These are phyloP conservation scores for Pseudogymnoascus sp. DNA, from an alignment of 2,329 filamentous ascomycete genomes.

Conservation along the genomic window DNA sequence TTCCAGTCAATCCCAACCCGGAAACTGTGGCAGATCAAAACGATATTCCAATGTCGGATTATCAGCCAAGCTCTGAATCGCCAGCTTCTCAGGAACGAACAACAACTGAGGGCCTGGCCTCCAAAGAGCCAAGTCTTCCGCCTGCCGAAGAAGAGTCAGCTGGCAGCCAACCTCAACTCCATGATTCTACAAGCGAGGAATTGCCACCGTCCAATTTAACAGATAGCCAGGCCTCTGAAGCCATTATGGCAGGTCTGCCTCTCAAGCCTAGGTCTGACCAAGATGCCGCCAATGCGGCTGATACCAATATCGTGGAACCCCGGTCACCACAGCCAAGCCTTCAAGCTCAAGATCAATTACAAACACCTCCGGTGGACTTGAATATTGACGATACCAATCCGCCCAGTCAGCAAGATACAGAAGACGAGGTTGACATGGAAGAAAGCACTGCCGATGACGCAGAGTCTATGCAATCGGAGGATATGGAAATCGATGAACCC, in stretches of 20 bases:
- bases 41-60: background rate
- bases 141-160: background rate
- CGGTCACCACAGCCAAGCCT: background rate
- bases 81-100: background rate
- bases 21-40: background rate
- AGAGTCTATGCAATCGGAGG: background rate
- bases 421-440: slow-evolving; percentile 13
- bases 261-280: background rate
- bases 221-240: background rate
- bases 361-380: background rate
- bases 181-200: background rate
- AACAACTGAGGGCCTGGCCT: background rate
- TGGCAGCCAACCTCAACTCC: background rate
- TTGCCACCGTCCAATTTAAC: background rate
- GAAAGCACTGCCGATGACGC: background rate
- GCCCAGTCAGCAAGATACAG: slow-evolving; percentile 11
- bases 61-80: background rate
- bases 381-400: background rate
- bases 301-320: background rate
- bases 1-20: background rate
- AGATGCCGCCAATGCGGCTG: background rate
- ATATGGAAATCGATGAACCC: slow-evolving; percentile 3
- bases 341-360: background rate
- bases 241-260: background rate
- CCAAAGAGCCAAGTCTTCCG: background rate